These are phyloP conservation scores for Acanthamoeba rhysodes DNA, from an alignment of 208 protist genomes.

Conservation along the genomic window DNA sequence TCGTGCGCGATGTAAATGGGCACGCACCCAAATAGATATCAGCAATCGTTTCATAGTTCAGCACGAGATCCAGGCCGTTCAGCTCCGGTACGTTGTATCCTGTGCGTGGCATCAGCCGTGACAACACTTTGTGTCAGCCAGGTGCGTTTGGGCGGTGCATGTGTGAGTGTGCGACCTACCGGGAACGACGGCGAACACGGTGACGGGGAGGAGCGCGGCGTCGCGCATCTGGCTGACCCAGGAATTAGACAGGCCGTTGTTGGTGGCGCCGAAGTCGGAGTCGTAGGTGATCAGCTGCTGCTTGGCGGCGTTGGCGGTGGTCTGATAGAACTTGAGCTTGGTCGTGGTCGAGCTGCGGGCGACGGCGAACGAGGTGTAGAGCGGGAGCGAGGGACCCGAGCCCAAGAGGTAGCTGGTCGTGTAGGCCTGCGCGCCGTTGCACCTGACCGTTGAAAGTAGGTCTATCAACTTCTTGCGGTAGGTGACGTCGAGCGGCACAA, in stretches of 20 bases:
- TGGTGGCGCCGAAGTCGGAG: conserved; percentile 28
- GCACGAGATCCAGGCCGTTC: neutral
- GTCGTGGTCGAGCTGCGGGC: conserved; percentile 2
- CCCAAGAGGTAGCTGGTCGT: neutral
- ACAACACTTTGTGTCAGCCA: neutral
- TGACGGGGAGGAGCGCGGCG: neutral
- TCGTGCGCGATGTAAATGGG: no score
- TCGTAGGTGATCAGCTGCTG: neutral
- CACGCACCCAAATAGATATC: neutral
- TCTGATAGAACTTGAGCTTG: conserved; percentile 39
- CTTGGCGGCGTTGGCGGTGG: neutral
- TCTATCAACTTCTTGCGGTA: conserved; percentile 49
- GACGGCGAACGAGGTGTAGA: conserved; percentile 41
- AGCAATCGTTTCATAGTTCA: conserved; percentile 4
- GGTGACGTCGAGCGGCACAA: conserved; percentile 25
- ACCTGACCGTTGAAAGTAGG: conserved; percentile 9
- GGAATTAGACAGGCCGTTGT: neutral
- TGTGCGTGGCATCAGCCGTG: neutral
- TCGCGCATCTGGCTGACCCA: conserved; percentile 11
- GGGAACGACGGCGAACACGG: conserved; percentile 6
- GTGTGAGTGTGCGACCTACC: neutral
- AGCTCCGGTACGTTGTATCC: neutral
- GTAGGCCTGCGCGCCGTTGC: conserved; percentile 26
- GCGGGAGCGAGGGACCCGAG: neutral
- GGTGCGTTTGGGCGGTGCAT: no score